Evolutionary conservation across 2,329 filamentous ascomycete species (phyloP), one percentile per base, ranked within the genome.

Genomic region (Beauveria varroae): DNA sequence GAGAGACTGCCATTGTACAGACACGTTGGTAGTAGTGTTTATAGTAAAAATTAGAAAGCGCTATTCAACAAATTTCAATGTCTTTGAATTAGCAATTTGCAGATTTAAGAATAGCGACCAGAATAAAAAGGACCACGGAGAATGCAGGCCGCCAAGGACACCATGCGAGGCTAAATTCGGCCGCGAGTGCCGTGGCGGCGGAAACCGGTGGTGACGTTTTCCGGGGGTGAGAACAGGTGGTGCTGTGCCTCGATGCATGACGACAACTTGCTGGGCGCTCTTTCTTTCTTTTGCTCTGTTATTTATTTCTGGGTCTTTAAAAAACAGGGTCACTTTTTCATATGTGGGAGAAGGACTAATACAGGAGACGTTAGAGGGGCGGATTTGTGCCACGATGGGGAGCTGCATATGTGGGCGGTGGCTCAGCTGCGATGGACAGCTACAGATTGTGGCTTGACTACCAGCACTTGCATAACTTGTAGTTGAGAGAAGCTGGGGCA

Each of bases 191-290:
- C 43, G 55, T 49, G 34, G 43, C 41, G 9, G 41, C 40, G 53
- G 53, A 46, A 34, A 24, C 40, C 53, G 43, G 9, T 16, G 26
- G 57, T 60, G 57, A 60, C 57, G 37, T 59, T 52, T 59, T 12
- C n/a, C 14, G 22, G 18, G 46, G 20, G 16, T 20, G 12, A 12
- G 30, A 14, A 12, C 12, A 34, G 55, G 44, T 9, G 34, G 44
- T 58, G 57, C 57, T 60, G 49, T 60, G 57, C 49, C 57, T 47
- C 40, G 57, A 60, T 60, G 49, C 37, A 60, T 60, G 57, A 53
- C 57, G 57, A 60, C 57, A 60, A 14, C 49, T 46, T 37, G 26
- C 30, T 57, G 18, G 24, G 54, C 40, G 4, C 26, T 12, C 26
- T 57, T 16, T 28, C 20, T 30, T 20, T 57, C 2, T n/a, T 47